Evolutionary conservation across 495 filamentous ascomycete genomes (phyloP), one percentile per base, ranked within the genome.

Genomic region (Penicillium flavigenum): DNA sequence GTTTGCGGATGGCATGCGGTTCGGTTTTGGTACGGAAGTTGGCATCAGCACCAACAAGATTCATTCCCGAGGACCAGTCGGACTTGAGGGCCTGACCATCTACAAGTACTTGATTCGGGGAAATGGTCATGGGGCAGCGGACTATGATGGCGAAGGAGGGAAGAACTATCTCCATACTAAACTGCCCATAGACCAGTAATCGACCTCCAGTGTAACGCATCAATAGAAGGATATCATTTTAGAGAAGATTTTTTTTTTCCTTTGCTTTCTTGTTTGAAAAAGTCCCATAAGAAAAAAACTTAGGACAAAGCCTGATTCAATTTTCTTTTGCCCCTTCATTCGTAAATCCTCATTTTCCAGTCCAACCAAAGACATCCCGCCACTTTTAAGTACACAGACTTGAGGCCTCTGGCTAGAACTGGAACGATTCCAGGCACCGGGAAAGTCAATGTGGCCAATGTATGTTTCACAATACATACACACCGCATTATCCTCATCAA

Each of bases 31-130:
- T 32, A 97, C 94, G 0, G 94, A 99, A 72, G 94, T 98, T 2
- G 94, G 94, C 39, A 96, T 98, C 69, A 95, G 90, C 73, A 98
- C 94, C 44, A 98, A 98, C 74, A 98, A 98, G 75, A 96, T 98
- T 51, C 94, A 98, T 66, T 88, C 90, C 8, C 80, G 94, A 38
- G 94, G 94, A 1, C 94, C 94, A 0, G 94, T 98, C 12, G 94
- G 94, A 16, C 73, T 98, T 44, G 93, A 98, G 67, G 94, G 94
- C 0, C 73, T 98, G 71, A 96, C 90, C 75, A 96, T 98, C 56
- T 96, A 98, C 66, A 96, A 96, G 78, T 98, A 97, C 79, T 79
- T 90, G 69, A 79, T 98, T 38, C 75, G 84, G 46, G 94, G 95
- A 10, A 75, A 81, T 38, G 94, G 92, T 10, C 94, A 98, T 52